Evolutionary conservation across 208 protist genomes (phyloP).

Genomic region (Zelonia costaricensis): DNA sequence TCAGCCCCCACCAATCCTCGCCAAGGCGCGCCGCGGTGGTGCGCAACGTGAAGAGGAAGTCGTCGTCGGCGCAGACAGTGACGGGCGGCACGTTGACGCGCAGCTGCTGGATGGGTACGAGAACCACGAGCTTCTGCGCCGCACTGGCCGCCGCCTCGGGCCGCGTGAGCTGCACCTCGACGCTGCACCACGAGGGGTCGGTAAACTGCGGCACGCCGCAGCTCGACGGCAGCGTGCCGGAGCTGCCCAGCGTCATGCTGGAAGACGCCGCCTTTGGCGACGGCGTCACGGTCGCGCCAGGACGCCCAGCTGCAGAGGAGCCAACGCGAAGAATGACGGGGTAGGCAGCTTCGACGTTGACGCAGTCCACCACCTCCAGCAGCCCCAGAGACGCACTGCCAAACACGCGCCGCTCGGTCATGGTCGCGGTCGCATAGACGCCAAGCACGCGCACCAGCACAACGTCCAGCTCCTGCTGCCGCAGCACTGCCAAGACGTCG

Average conservation of each 20-base stretch:
- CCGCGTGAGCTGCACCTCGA: conserved; percentile 22
- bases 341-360: conserved; percentile 23
- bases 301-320: no score
- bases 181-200: conserved; percentile 22
- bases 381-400: conserved; percentile 39
- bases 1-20: conserved; percentile 9
- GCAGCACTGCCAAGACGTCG: conserved; percentile 17
- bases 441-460: conserved; percentile 45
- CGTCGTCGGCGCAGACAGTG: conserved; percentile 49
- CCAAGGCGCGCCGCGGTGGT: conserved; percentile 23
- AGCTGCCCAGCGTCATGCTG: no score
- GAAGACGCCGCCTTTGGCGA: no score
- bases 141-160: background rate
- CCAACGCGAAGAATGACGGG: conserved; percentile 27
- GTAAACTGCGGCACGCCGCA: conserved; percentile 8
- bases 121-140: conserved; percentile 3
- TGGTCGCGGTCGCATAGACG: conserved; percentile 36
- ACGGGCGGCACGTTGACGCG: conserved; percentile 38
- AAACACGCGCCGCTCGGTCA: conserved; percentile 58
- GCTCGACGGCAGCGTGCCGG: background rate
- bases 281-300: no score
- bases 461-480: conserved; percentile 54
- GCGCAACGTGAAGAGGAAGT: conserved; percentile 54
- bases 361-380: conserved; percentile 65
- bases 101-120: conserved; percentile 41